These are phyloP conservation scores for Candida peoriensis DNA, from an alignment of 805 yeast genomes.

Conservation along the genomic window DNA sequence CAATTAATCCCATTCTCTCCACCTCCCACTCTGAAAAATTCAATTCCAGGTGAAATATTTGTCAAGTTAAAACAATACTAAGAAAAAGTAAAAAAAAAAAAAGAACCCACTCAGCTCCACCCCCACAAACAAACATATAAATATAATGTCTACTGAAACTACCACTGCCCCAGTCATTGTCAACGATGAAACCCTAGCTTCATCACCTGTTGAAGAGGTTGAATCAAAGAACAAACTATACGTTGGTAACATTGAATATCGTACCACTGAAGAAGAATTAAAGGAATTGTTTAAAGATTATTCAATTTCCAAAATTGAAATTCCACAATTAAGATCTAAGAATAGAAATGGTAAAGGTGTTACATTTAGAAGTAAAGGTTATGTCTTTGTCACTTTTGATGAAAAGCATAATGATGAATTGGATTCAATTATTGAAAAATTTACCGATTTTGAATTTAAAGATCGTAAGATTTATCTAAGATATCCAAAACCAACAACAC, in stretches of 20 bases:
- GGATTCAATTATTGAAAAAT: constrained; percentile 38
- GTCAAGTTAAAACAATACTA: too few species aligned
- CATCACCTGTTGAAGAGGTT: not conserved
- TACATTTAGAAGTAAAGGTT: constrained; percentile 43
- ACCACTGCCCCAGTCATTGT: not conserved
- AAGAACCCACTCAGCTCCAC: too few species aligned
- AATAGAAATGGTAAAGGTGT: constrained; percentile 30
- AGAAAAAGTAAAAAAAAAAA: too few species aligned
- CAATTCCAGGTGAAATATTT: too few species aligned
- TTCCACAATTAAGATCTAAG: constrained; percentile 41
- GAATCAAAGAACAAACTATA: constrained; percentile 44
- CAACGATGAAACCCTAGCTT: not conserved
- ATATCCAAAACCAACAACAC: constrained; percentile 41
- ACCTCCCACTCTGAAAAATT: too few species aligned
- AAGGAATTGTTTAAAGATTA: constrained; percentile 45
- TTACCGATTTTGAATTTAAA: constrained; percentile 39
- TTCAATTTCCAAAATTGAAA: constrained; percentile 41
- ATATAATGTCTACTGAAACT: constrained; percentile 3
- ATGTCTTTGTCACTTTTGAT: constrained; percentile 54
- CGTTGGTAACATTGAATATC: constrained; percentile 61
- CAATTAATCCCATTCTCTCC: too few species aligned
- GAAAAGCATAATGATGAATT: constrained; percentile 33
- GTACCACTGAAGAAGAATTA: constrained; percentile 50
- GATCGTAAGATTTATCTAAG: constrained; percentile 45
- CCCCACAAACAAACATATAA: too few species aligned